A percentile compares a stretch with the other conserved stretches of the same genome.
Evolutionary conservation across 176 grass and related monocot genomes (phyloP).

Genomic region (Rhipidocladum racemiflorum): DNA sequence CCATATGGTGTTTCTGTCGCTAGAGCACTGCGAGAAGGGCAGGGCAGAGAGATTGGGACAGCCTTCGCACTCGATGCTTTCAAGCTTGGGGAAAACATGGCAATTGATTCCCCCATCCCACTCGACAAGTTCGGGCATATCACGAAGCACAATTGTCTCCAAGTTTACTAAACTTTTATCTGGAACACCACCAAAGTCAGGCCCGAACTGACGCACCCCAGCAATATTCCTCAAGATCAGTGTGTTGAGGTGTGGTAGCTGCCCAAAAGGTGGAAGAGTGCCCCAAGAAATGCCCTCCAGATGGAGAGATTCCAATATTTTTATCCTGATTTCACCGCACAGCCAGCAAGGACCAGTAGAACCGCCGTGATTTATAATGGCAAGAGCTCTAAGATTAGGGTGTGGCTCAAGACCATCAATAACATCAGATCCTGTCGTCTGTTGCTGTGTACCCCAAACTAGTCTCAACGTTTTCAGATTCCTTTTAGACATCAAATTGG

Average conservation of each 20-base stretch:
- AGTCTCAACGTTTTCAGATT: neutral
- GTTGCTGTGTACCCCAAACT: neutral
- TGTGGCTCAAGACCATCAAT: neutral
- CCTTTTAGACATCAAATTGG: neutral
- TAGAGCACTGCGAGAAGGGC: rapidly evolving
- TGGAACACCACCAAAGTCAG: neutral
- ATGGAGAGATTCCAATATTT: too few relatives aligned
- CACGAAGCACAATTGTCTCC: neutral
- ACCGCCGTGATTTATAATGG: too few relatives aligned
- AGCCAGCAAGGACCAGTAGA: too few relatives aligned
- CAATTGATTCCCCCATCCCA: neutral
- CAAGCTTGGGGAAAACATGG: neutral
- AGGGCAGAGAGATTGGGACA: neutral
- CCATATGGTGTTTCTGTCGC: too few relatives aligned
- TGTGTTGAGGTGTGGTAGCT: neutral
- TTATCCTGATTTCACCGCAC: too few relatives aligned
- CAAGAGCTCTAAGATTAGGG: too few relatives aligned
- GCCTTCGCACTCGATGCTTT: rapidly evolving
- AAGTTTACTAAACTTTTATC: neutral
- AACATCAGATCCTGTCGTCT: neutral
- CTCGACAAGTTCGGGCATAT: conserved; percentile 4
- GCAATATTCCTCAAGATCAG: neutral
- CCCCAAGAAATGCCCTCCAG: too few relatives aligned
- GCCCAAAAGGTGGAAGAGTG: conserved; percentile 2
- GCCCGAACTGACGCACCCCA: neutral